Conservation (phyloP, 2,329 filamentous ascomycete species). For the Aspergillus piperis region DNA sequence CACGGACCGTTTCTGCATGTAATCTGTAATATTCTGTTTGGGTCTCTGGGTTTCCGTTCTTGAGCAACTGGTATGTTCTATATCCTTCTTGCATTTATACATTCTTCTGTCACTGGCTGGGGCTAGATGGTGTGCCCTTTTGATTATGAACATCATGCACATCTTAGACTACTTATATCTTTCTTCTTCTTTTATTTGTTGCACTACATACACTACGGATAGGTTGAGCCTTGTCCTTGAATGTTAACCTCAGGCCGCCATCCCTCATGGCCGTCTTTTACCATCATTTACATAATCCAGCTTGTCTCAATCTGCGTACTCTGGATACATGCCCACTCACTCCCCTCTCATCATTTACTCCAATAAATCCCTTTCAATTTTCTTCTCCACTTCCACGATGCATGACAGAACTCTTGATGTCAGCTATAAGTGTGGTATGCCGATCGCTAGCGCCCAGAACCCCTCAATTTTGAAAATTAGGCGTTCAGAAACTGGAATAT, state of each 20-base stretch:
- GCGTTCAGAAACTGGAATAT: not conserved
- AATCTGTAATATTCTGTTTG: slow-evolving; percentile 23
- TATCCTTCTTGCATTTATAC: slow-evolving; percentile 6
- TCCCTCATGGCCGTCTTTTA: not conserved
- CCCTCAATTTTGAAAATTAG: not conserved
- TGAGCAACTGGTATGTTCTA: slow-evolving; percentile 19
- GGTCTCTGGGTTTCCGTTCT: slow-evolving; percentile 8
- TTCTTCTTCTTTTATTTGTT: not conserved
- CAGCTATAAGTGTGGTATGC: not conserved
- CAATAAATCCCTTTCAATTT: not conserved
- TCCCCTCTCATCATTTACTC: not conserved
- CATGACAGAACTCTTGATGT: not conserved
- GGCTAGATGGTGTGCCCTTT: not conserved
- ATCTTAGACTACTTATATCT: slow-evolving; percentile 9
- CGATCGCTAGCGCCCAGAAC: not conserved
- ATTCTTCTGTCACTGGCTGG: slow-evolving; percentile 2
- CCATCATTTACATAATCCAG: not conserved
- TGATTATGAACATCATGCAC: slow-evolving; percentile 11
- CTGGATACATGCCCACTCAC: not conserved
- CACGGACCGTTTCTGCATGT: slow-evolving; percentile 15
- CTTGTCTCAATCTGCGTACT: not conserved
- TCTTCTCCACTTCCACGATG: not conserved
- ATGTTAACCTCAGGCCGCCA: not conserved
- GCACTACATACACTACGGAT: slow-evolving; percentile 3
- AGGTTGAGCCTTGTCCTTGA: slow-evolving; percentile 6